These are phyloP conservation scores for Trematosphaeria pertusa DNA, from an alignment of 2,329 filamentous ascomycete species.

Conservation along the genomic window DNA sequence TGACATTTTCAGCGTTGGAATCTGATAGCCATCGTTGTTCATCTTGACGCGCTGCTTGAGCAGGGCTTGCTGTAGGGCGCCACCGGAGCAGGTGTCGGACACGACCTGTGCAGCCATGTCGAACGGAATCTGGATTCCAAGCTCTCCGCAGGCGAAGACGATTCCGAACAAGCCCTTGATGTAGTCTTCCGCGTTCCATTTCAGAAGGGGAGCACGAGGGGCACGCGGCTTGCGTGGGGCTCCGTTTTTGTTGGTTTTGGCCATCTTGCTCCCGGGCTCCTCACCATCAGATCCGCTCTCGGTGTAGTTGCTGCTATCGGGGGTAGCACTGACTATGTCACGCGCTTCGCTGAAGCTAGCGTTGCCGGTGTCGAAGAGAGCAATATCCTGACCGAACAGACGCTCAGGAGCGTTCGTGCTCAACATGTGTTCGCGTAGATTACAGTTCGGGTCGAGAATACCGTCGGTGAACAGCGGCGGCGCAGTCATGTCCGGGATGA, in stretches of 20 bases:
- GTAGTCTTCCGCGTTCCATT: slow-evolving; percentile 41
- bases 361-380: no score
- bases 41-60: slow-evolving; percentile 35
- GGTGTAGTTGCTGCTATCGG: no score
- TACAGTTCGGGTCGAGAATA: no score
- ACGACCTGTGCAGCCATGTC: slow-evolving; percentile 36
- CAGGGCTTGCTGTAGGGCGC: slow-evolving; percentile 43
- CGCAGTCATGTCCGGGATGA: no score
- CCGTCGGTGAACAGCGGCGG: no score
- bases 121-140: slow-evolving; percentile 37
- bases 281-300: slow-evolving; percentile 21
- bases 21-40: slow-evolving; percentile 4
- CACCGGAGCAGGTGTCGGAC: slow-evolving; percentile 27
- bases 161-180: slow-evolving; percentile 35
- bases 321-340: no score
- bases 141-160: slow-evolving; percentile 40
- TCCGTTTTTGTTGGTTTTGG: slow-evolving; percentile 39
- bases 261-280: slow-evolving; percentile 16
- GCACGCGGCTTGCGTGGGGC: slow-evolving; percentile 36
- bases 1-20: slow-evolving; percentile 10
- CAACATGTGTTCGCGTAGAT: no score
- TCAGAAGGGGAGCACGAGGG: slow-evolving; percentile 37
- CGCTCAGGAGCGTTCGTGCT: no score
- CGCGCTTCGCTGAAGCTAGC: no score
- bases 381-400: no score